These are phyloP conservation scores for Physcomitrellopsis africana DNA, from an alignment of 225 moss, liverwort and hornwort genomes.

Conservation along the genomic window DNA sequence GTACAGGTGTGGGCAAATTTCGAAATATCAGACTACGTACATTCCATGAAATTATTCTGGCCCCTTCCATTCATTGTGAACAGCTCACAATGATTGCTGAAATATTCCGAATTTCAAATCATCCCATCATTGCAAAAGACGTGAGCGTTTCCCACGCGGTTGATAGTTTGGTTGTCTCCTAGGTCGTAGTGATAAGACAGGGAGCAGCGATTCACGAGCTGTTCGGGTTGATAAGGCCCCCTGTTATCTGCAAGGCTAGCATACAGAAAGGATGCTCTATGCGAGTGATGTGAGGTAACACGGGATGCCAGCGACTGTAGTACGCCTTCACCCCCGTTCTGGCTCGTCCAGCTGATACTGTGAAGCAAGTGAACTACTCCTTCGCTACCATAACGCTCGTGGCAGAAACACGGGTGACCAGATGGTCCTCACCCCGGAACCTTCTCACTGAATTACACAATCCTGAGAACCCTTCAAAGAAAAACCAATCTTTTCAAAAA, in stretches of 20 bases:
- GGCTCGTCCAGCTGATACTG: no score
- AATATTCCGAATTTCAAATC: neutral
- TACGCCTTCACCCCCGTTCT: no score
- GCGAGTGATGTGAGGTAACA: no score
- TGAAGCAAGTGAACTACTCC: no score
- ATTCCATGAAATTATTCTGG: neutral
- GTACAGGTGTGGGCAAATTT: neutral
- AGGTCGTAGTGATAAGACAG: neutral
- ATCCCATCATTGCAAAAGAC: neutral
- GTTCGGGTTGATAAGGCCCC: no score
- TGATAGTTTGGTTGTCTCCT: constrained; percentile 3
- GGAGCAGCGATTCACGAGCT: no score
- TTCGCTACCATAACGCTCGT: no score
- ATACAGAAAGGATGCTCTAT: no score
- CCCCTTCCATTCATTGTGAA: neutral
- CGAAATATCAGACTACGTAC: neutral
- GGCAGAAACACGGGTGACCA: no score
- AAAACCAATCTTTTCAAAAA: neutral
- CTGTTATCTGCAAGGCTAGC: no score
- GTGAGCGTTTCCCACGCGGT: neutral
- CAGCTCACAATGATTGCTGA: neutral
- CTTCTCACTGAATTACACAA: neutral
- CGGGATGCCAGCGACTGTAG: no score
- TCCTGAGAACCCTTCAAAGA: neutral
- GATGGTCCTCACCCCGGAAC: no score